Evolutionary conservation across 2,329 filamentous ascomycete species (phyloP), one percentile per base, ranked within the genome.

Genomic region (Eutypa lata): DNA sequence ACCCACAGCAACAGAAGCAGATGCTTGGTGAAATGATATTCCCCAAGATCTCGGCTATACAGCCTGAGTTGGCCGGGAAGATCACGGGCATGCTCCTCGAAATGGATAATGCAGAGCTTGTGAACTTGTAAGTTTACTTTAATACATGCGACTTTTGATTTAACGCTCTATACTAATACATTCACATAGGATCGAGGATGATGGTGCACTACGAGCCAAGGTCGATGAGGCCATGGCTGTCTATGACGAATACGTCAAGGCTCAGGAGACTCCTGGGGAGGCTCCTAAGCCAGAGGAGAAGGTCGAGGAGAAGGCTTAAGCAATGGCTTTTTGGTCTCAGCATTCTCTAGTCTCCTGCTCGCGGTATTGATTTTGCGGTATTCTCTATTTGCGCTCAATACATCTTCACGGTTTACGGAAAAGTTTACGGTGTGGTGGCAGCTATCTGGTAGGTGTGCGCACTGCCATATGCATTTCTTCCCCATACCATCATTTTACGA

Each of bases 11-110:
- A 78, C 94, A 97, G 82, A 99, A 99, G 86, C 94, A 99, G 82
- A 90, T 97, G 75, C 86, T 99, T 51, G 94, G 94, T 73, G 94
- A 99, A 79, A 87, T 91, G 64, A 89, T 99, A 65, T 99, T 97
- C 83, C 94, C 94, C 70, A 99, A 97, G 88, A 97, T 99, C 68
- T 87, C 92, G 74, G 86, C 84, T 63, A 87, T 96, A 76, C 94
- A 99, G 80, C 89, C 91, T 55, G 92, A 97, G 67, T 82, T 99
- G 68, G 94, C 94, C 58, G 94, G 94, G 71, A 99, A 99, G 87
- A 97, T 99, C 74, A 99, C 94, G 57, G 94, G 94, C 77, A 99
- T 99, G 94, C 88, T 99, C 67, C 78, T 99, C 66, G 94, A 99
- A 84, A 99, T 99, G 94, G 94, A 97, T 68, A 97, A 97, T 76